Evolutionary conservation across 169 alveolate genomes (phyloP), one percentile per base, ranked within the genome.

Genomic region (Eimeria mitis): DNA sequence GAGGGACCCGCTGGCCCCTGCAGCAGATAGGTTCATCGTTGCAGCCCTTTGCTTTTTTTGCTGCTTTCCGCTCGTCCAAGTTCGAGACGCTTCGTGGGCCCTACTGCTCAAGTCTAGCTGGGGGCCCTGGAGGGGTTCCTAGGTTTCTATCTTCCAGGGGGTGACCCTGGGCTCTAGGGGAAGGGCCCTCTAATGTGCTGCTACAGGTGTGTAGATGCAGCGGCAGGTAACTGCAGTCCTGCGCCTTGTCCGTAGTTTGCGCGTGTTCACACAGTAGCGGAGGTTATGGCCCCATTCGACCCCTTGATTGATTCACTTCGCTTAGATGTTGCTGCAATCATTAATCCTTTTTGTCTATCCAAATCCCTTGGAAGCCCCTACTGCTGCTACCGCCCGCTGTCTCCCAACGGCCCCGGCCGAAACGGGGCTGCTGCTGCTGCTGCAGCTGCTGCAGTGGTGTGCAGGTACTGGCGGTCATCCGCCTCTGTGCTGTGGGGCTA

Each of bases 401-500:
- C 75, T 65, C 75, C 40, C 5, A 5, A 13, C n/a, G 25, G 68
- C 68, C 68, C 68, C 28, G 16, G 68, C 16, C 68, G n/a, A 25
- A 5, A 59, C 68, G 68, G 68, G 68, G 68, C 75, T 65, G 75
- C 75, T 23, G 75, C 75, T 65, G 70, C 16, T 65, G 75, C 75
- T n/a, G 42, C 42, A 28, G 75, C 8, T 25, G 9, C 75, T 25
- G 42, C 75, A 59, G 70, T 19, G 37, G 75, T 65, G 75, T 65
- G 42, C 75, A 65, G 3, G 75, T 37, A 7, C 1, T 23, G 75
- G 75, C 40, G 75, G 0, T 37, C 28, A 6, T 65, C 75, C 42
- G 28, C 75, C 75, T 7, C 40, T 37, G 16, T 65, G 21, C 16
- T n/a, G 28, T n/a, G 75, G 16, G 16, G 6, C 28, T 65, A 65